Base-by-base conservation (phyloP, 257 asterid genomes). In the Hygrophila difformis region DNA sequence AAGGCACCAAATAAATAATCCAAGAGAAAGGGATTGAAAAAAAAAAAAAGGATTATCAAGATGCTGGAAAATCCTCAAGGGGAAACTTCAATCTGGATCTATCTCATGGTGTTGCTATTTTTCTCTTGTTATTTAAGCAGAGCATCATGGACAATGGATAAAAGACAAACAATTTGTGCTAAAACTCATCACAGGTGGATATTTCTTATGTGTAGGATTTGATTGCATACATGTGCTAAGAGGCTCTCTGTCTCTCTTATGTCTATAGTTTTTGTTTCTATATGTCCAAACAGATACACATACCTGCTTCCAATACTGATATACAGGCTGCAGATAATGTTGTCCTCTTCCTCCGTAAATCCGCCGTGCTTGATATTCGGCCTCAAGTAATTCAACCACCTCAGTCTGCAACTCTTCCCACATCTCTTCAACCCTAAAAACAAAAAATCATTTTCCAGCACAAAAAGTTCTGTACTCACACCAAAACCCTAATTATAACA, bases 221-320 rank as follows among this genome's bases (percentile, higher is more conserved):
- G 49, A 56, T 51, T 57, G 47, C 34, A 22, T 52, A 69, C 70
- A 71, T 55, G 64, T 53, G 63, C 49, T 6, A 37, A 49, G 38
- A 50, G 42, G 37, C 15, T 24, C 48, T 36, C 29, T 51, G 23
- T 57, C 20, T 26, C 12, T 28, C 23, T n/a, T 17, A n/a, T 12
- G 43, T 39, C 8, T 53, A 11, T 62, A 12, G 57, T 48, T 47
- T 6, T 38, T 64, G 49, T 47, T 6, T 38, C 8, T 47, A 12
- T 47, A 43, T 42, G 41, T 3, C 11, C 3, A 37, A 44, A 33
- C 17, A 56, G 37, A 51, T 43, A 62, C 12, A 60, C 13, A 14
- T 36, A 87, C 97, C 97, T 89, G 97, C 97, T 89, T 61, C 97
- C 97, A 49, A 89, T 89, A 66, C 97, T 89, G 51, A 89, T 82